Evolutionary conservation across 1,139 yeast species (phyloP).

Genomic region (Saccharomyces uvarum): DNA sequence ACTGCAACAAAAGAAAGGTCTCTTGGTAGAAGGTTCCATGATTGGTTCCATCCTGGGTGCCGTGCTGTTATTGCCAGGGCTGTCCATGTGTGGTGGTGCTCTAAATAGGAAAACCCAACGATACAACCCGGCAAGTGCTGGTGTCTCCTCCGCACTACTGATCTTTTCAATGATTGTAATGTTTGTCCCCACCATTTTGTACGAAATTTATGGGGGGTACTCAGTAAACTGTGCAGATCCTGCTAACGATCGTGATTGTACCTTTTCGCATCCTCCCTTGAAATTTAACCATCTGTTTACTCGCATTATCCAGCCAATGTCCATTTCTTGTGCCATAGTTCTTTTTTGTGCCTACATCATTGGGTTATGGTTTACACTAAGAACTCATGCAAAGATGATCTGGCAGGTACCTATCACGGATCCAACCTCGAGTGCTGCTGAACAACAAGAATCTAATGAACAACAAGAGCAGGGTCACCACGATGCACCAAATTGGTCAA

Average conservation of each 20-base stretch:
- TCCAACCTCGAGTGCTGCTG: slow-evolving; percentile 8
- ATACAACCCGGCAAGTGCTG: slow-evolving; percentile 92
- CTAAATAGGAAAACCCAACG: slow-evolving; percentile 83
- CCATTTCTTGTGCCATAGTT: slow-evolving; percentile 70
- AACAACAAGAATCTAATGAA: slow-evolving; percentile 10
- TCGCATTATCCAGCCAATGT: slow-evolving; percentile 67
- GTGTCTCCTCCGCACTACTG: slow-evolving; percentile 93
- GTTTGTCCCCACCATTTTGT: slow-evolving; percentile 87
- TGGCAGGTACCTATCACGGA: slow-evolving; percentile 68
- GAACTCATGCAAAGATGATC: slow-evolving; percentile 93
- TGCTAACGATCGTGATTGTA: slow-evolving; percentile 46
- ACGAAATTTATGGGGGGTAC: slow-evolving; percentile 85
- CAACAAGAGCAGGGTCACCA: slow-evolving; percentile 50
- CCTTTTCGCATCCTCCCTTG: slow-evolving; percentile 71
- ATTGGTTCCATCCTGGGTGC: slow-evolving; percentile 93
- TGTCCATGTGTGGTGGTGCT: slow-evolving; percentile 97
- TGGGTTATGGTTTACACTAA: slow-evolving; percentile 84
- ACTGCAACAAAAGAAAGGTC: slow-evolving; percentile 73
- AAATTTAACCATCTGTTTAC: slow-evolving; percentile 56
- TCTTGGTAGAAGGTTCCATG: slow-evolving; percentile 93
- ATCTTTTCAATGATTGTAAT: slow-evolving; percentile 84
- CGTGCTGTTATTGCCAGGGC: slow-evolving; percentile 81
- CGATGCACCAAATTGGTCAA: slow-evolving; percentile 96
- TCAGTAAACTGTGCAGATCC: slow-evolving; percentile 55
- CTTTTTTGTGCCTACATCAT: slow-evolving; percentile 80